These are phyloP conservation scores for Nissolia schottii DNA, from an alignment of 306 rosid genomes.

Conservation along the genomic window DNA sequence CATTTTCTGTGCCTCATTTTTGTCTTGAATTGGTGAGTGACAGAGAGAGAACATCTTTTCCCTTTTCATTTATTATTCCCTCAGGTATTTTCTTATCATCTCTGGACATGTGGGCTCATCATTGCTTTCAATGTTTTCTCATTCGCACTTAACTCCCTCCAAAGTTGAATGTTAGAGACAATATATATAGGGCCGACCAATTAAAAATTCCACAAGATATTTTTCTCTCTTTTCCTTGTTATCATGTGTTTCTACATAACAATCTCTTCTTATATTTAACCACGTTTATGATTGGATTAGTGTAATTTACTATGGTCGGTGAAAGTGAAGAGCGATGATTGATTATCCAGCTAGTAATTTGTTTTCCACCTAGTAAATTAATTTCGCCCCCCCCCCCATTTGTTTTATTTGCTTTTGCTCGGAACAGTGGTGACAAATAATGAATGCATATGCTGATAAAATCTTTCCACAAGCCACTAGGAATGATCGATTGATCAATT, in stretches of 20 bases:
- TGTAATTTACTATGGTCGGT: background rate
- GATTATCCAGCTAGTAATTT: background rate
- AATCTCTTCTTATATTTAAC: background rate
- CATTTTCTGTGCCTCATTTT: constrained; percentile 30
- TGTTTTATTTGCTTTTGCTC: background rate
- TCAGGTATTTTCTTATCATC: constrained; percentile 30
- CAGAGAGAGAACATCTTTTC: constrained; percentile 24
- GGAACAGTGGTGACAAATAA: background rate
- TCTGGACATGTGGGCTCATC: constrained; percentile 40
- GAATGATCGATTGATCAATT: background rate
- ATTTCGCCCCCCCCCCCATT: background rate
- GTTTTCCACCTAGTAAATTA: background rate
- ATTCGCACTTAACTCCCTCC: background rate
- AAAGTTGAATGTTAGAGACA: background rate
- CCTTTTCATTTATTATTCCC: constrained; percentile 35
- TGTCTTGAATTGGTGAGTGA: constrained; percentile 30
- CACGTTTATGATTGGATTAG: background rate
- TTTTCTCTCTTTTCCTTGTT: background rate
- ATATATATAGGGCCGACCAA: background rate
- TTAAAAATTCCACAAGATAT: background rate
- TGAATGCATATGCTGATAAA: background rate
- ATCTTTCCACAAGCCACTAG: background rate
- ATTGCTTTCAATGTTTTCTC: constrained; percentile 13
- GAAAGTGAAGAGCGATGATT: background rate
- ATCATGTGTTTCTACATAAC: background rate